Percentiles rank a stretch among this genome's conserved stretches.
Evolutionary conservation across 305 asterid genomes (phyloP).

Genomic region (Rubia occidens): DNA sequence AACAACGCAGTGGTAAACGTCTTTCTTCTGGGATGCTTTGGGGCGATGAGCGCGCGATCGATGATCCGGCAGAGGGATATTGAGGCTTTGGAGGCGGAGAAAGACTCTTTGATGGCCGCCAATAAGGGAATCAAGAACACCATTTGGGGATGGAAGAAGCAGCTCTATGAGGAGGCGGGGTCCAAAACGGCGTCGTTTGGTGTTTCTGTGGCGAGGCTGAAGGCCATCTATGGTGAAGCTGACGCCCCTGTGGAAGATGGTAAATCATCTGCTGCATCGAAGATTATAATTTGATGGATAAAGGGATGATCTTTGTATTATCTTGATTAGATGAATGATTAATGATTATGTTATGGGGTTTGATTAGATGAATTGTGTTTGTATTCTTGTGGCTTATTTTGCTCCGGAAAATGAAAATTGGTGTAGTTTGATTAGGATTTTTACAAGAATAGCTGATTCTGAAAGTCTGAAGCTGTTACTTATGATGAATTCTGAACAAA

Average conservation of each 20-base stretch:
- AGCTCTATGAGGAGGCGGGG: conserved; percentile 51
- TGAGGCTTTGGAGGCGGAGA: conserved; percentile 55
- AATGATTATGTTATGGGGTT: neutral
- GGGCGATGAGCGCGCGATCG: conserved; percentile 43
- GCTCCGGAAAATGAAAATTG: neutral
- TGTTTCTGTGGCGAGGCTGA: conserved; percentile 66
- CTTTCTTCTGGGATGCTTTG: conserved; percentile 40
- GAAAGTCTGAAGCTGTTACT: neutral
- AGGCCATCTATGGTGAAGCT: conserved; percentile 61
- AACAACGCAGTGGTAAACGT: conserved; percentile 49
- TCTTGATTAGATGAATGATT: neutral
- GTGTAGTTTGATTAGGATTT: neutral
- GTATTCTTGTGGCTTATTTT: neutral
- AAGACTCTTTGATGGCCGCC: conserved; percentile 32
- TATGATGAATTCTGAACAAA: neutral
- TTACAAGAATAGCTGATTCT: neutral
- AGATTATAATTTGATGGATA: conserved; percentile 29
- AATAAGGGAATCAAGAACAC: conserved; percentile 50
- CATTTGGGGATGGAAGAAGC: conserved; percentile 79
- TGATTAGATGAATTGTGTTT: neutral
- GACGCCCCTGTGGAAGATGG: conserved; percentile 30
- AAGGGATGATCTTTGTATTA: neutral
- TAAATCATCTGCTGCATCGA: conserved; percentile 26
- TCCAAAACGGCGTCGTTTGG: conserved; percentile 18
- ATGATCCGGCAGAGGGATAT: conserved; percentile 41